Evolutionary conservation across 306 rosid genomes (phyloP).

Genomic region (Casuarina glauca): DNA sequence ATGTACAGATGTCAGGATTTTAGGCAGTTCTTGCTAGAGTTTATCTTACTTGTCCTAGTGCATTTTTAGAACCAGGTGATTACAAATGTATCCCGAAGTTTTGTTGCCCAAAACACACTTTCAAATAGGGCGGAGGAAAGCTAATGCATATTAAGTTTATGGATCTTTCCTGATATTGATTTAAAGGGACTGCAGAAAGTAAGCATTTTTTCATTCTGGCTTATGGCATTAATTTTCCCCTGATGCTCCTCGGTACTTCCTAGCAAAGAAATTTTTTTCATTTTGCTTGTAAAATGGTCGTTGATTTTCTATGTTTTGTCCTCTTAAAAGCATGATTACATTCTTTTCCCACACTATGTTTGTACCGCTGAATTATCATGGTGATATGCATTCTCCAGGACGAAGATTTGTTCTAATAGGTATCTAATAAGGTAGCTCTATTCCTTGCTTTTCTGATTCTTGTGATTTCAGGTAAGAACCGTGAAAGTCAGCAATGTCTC

Average conservation of each 20-base stretch:
- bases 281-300: background rate
- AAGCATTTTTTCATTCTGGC: background rate
- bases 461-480: constrained; percentile 39
- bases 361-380: background rate
- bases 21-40: background rate
- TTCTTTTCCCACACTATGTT: background rate
- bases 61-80: background rate
- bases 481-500: constrained; percentile 60
- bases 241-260: background rate
- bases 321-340: background rate
- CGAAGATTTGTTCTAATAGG: background rate
- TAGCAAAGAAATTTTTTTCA: background rate
- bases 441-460: constrained; percentile 7
- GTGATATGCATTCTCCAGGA: background rate
- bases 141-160: no score
- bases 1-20: background rate
- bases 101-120: no score
- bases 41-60: background rate
- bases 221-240: background rate
- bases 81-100: no score
- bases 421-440: background rate
- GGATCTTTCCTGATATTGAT: no score
- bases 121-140: no score
- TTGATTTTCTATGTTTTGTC: background rate
- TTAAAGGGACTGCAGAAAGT: no score